Evolutionary conservation across 768 basidiomycete species (phyloP).

Genomic region (Podaxis pistillaris): DNA sequence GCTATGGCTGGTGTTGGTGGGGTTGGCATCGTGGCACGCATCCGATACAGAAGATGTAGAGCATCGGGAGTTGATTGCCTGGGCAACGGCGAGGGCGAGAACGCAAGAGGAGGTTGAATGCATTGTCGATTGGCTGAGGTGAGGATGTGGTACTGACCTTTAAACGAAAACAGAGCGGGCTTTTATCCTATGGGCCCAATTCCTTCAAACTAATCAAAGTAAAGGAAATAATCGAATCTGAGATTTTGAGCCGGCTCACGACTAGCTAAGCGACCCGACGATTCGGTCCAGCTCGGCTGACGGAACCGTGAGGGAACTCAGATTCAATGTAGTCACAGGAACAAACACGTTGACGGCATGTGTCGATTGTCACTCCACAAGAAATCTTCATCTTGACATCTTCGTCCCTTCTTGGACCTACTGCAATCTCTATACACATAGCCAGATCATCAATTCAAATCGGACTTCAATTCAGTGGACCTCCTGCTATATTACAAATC

Average conservation of each 20-base stretch:
- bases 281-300: conserved; percentile 20
- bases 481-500: background rate
- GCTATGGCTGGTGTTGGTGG: conserved; percentile 42
- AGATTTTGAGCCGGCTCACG: conserved; percentile 25
- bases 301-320: conserved; percentile 25
- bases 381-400: conserved; percentile 16
- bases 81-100: conserved; percentile 20
- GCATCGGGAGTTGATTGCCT: conserved; percentile 15
- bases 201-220: conserved; percentile 15
- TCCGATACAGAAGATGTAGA: conserved; percentile 22
- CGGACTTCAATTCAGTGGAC: conserved; percentile 2
- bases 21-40: conserved; percentile 20
- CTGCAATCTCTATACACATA: background rate
- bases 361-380: conserved; percentile 16
- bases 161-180: conserved; percentile 16
- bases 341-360: conserved; percentile 28
- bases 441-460: conserved; percentile 8
- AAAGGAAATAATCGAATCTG: conserved; percentile 8
- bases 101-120: conserved; percentile 21
- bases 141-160: conserved; percentile 17
- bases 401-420: conserved; percentile 10
- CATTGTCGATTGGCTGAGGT: conserved; percentile 22
- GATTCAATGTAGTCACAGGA: conserved; percentile 28
- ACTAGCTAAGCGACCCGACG: conserved; percentile 6
- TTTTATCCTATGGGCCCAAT: conserved; percentile 13